Conservation (phyloP, 2,329 filamentous ascomycete genomes). For the Trichoderma polysporum region DNA sequence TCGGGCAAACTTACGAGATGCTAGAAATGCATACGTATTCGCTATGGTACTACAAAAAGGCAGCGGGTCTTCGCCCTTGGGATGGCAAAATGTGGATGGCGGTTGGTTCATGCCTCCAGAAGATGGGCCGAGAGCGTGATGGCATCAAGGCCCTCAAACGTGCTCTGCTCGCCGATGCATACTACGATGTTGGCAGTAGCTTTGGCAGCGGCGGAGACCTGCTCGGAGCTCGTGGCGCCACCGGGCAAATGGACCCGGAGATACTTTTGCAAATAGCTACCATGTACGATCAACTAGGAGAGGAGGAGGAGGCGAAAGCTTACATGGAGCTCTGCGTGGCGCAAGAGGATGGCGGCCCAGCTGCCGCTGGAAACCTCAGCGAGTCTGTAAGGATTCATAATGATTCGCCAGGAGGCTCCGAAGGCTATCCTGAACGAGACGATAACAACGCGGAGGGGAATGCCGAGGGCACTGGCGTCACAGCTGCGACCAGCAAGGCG, state of each 20-base stretch:
- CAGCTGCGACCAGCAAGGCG: constrained; percentile 86
- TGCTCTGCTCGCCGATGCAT: constrained; percentile 82
- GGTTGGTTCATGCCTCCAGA: constrained; percentile 86
- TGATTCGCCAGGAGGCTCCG: constrained; percentile 47
- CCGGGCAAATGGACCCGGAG: constrained; percentile 77
- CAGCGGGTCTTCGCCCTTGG: constrained; percentile 87
- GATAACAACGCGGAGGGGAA: constrained; percentile 33
- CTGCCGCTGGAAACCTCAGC: constrained; percentile 41
- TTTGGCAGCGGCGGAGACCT: constrained; percentile 49
- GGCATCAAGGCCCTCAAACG: constrained; percentile 95
- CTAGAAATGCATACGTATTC: constrained; percentile 98
- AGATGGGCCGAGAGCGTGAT: constrained; percentile 82
- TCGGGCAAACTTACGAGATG: constrained; percentile 96
- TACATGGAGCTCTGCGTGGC: constrained; percentile 97
- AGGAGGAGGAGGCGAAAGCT: constrained; percentile 76
- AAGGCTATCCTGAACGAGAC: constrained; percentile 38
- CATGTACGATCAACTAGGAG: constrained; percentile 79
- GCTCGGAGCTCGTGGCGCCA: constrained; percentile 50
- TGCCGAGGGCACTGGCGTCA: constrained; percentile 73
- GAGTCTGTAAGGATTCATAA: constrained; percentile 57
- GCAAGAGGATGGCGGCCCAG: constrained; percentile 74
- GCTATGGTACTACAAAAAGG: constrained; percentile 96
- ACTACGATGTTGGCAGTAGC: constrained; percentile 68
- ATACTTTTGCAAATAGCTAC: constrained; percentile 85
- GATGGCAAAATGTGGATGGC: constrained; percentile 99